Evolutionary conservation across 495 filamentous ascomycete genomes (phyloP), one percentile per base, ranked within the genome.

Genomic region (Penicillium argentinense): DNA sequence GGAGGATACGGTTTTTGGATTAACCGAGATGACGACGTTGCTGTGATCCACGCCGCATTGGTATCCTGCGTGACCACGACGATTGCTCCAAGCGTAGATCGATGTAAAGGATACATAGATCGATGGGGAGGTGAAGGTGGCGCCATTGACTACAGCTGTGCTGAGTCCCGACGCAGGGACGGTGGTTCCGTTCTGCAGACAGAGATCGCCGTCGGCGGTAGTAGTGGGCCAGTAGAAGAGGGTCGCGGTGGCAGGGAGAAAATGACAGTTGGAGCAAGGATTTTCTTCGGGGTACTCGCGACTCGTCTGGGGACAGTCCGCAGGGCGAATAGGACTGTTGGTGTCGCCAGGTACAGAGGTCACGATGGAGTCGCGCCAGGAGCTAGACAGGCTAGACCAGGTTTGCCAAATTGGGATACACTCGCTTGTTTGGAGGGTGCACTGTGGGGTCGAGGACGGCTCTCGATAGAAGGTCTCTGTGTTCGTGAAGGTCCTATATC

Each of bases 181-280:
- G 25, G 56, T 63, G 26, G 46, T 54, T 41, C 59, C 59, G 33
- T 54, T 48, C 38, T 58, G 49, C 24, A 44, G 45, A 44, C 55
- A 63, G 26, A 59, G 52, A 25, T 56, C 59, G n/a, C 59, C 59
- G 2, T 36, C 33, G 17, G 38, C 42, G 24, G 60, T 60, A 16
- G 42, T 48, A 21, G 54, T 54, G 11, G 60, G 60, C 60, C 60
- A 63, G 53, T 60, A 63, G 39, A 57, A 63, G 32, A 63, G 39
- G n/a, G 60, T 63, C 6, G 60, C 60, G 4, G 48, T 53, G n/a
- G 26, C 56, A 3, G 60, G 60, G 39, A 63, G 48, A 30, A 54
- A 57, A 36, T 60, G 60, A 36, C 56, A 63, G 9, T 30, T 32
- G 4, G 53, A 38, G 43, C 60, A 63, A 4, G 53, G 53, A 19